Base-by-base conservation (phyloP, 176 grass and related monocot genomes). In the Bothriochloa decipiens region DNA sequence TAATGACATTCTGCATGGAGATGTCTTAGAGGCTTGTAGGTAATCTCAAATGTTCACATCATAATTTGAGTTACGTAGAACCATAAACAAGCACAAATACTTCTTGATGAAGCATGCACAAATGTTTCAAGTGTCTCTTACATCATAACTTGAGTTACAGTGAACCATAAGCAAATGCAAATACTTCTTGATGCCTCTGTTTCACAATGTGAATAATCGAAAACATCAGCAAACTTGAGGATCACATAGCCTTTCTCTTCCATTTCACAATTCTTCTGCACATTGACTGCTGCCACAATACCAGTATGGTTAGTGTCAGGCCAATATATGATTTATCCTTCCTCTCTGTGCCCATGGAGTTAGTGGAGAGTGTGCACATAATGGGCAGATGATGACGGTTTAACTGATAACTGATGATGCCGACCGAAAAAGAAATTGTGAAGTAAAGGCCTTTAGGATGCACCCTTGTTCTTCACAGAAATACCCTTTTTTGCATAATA, bases 11-110 rank as follows among this genome's bases (percentile, higher is more conserved):
- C 41, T 46, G 39, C 15, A 47, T 47, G 3, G 41, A 70, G 4
- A 42, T 23, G 4, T 43, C 69, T 11, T 72, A 12, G 26, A 16
- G 13, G n/a, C 7, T 47, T 26, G 2, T 28, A 9, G 3, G 64
- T 17, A 65, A 65, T 13, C 28, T 17, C 28, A 66, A 17, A 66
- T 66, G 15, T 66, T 26, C 27, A 35, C 1, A 3, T 18, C 14
- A 33, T 17, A 66, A 66, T 18, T 28, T 47, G n/a, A 27, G 28
- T 73, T 14, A 17, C 7, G 17, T 45, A 47, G 43, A 28, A 15
- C 23, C 70, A 73, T 47, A 73, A 46, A 6, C 40, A 72, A 72
- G 45, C 69, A 72, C n/a, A 45, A 27, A 27, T 72, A 72, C n/a
- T 43, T 27, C 41, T 43, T 8, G 13, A 14, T 47, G 13, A 58